Evolutionary conservation across 768 basidiomycete species (phyloP), one percentile per base, ranked within the genome.

Genomic region (Atractiella rhizophila): DNA sequence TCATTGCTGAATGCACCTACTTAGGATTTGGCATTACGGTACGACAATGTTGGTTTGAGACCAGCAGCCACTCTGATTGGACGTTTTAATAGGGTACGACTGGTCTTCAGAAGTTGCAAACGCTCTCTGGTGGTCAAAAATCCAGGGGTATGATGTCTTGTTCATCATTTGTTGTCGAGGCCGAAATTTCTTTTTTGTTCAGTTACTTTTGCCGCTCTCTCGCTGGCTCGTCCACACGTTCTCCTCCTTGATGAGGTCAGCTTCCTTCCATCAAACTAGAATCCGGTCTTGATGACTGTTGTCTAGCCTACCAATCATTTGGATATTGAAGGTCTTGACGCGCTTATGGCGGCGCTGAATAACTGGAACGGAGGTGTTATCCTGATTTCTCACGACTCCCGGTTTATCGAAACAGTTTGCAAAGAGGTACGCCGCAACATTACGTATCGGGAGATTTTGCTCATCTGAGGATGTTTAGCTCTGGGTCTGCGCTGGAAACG

Each of bases 131-230:
- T 39, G 88, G 88, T 57, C 88, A 96, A 54, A 94, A 94, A 60
- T 79, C 76, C 43, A 74, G 88, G 51, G 88, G 94, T 12, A n/a
- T n/a, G n/a, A n/a, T n/a, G 82, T 85, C 1, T 96, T 96, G 60
- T 73, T 86, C 1, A 30, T 41, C n/a, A 38, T 54, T 2, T 28
- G 38, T 29, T 21, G 35, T 20, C 25, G 16, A 12, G 26, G n/a
- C n/a, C 35, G 23, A 10, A 24, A 13, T 33, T 19, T 16, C 21
- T 5, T 11, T n/a, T 30, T 6, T 23, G 23, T 25, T 16, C 19
- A 33, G 9, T 13, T 42, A 25, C 28, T 28, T 15, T 5, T 7
- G 19, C 13, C 3, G 66, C 73, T 16, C 58, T 88, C 34, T 85
- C 79, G 31, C 61, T 94, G 53, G 76, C 76, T 57, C 70, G 70